phyloP scores from a whole-genome alignment of 225 moss, liverwort and hornwort genomes.

The Pseudoscleropodium purum region DNA sequence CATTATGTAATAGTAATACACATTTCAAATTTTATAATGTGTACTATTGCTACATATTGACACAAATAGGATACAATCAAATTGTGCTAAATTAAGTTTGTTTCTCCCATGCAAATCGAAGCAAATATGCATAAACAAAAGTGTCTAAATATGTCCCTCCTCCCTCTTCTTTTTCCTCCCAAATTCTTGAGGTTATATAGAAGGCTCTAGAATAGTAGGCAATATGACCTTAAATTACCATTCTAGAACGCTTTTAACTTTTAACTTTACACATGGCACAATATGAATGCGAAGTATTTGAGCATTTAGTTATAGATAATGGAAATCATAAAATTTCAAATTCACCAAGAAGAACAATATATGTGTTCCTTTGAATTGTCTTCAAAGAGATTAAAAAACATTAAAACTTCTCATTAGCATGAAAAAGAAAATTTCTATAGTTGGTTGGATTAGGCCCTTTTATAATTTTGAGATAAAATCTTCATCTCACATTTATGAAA shows the following conservation, averaged over 20 bases:
- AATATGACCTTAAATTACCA: neutral
- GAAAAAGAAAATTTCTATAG: neutral
- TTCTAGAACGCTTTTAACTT: too few relatives aligned
- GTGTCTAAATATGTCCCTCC: accelerated
- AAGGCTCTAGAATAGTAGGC: neutral
- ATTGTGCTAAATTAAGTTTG: neutral
- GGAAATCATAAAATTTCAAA: neutral
- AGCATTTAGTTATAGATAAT: neutral
- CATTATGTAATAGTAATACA: neutral
- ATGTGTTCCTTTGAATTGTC: neutral
- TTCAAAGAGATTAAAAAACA: neutral
- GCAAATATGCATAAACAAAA: accelerated
- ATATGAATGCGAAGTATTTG: neutral
- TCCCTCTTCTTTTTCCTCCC: neutral
- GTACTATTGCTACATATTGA: neutral
- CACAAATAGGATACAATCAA: too few relatives aligned
- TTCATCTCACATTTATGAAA: too few relatives aligned
- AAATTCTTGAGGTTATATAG: neutral
- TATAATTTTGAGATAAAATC: too few relatives aligned
- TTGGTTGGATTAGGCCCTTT: too few relatives aligned
- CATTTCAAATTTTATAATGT: neutral
- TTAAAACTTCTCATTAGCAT: neutral
- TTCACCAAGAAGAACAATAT: neutral
- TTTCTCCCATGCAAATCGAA: neutral
- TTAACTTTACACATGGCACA: neutral